phyloP scores from a whole-genome alignment of 2,329 filamentous ascomycete genomes.

The Nemania abortiva region DNA sequence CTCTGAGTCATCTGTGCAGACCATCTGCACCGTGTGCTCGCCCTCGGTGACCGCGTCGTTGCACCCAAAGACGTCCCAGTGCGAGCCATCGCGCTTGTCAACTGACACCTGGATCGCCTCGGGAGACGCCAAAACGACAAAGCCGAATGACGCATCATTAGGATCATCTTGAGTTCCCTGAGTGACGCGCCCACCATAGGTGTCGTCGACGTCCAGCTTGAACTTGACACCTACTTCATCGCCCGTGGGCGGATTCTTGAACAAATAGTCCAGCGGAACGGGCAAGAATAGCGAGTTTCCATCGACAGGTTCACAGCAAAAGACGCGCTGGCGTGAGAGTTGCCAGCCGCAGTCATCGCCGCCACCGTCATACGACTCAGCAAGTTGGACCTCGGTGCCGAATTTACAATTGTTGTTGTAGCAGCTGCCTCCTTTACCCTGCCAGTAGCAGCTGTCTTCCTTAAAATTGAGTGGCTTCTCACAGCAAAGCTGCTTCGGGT shows the following conservation, averaged over 20 bases:
- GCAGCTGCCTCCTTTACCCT: slow-evolving; percentile 52
- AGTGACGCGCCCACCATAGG: slow-evolving; percentile 37
- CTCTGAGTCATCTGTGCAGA: slow-evolving; percentile 53
- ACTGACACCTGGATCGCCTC: slow-evolving; percentile 52
- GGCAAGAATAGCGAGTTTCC: slow-evolving; percentile 52
- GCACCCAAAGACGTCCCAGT: slow-evolving; percentile 59
- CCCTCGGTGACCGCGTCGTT: slow-evolving; percentile 45
- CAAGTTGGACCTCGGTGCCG: slow-evolving; percentile 46
- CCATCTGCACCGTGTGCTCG: slow-evolving; percentile 53
- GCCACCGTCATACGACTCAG: slow-evolving; percentile 45
- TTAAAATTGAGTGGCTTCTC: slow-evolving; percentile 4
- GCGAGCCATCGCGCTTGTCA: slow-evolving; percentile 58
- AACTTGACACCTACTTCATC: slow-evolving; percentile 50
- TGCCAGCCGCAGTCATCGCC: slow-evolving; percentile 42
- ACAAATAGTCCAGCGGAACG: slow-evolving; percentile 53
- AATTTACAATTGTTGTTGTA: slow-evolving; percentile 51
- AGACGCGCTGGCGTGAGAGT: slow-evolving; percentile 45
- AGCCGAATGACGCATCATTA: slow-evolving; percentile 52
- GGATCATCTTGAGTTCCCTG: slow-evolving; percentile 41
- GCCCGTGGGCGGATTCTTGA: slow-evolving; percentile 50
- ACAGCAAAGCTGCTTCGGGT: slow-evolving; percentile 13
- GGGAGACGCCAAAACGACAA: slow-evolving; percentile 51
- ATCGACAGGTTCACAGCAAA: slow-evolving; percentile 52
- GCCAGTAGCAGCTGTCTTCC: slow-evolving; percentile 44
- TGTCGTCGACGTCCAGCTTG: slow-evolving; percentile 49